Evolutionary conservation across 306 rosid genomes (phyloP).

Genomic region (Casuarina cunninghamiana): DNA sequence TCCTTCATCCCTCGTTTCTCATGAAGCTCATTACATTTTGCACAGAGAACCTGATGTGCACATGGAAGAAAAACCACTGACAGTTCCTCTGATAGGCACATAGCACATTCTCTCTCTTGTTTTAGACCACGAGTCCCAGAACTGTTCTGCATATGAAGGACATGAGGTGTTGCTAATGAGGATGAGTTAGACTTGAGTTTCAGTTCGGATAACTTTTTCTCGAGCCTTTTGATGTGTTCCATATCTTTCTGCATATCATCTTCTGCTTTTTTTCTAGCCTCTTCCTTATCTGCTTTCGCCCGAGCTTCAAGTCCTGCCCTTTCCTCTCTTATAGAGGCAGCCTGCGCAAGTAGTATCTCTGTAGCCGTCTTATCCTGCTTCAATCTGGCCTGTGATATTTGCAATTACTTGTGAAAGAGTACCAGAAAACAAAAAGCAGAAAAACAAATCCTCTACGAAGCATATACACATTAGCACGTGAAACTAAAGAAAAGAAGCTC

Average conservation of each 20-base stretch:
- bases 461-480: slow-evolving; percentile 21
- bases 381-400: slow-evolving; percentile 46
- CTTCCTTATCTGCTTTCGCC: slow-evolving; percentile 46
- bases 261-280: slow-evolving; percentile 47
- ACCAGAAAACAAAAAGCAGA: slow-evolving; percentile 4
- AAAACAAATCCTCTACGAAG: slow-evolving; percentile 5
- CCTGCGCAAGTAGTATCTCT: slow-evolving; percentile 49
- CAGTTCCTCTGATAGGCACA: slow-evolving; percentile 72
- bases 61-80: slow-evolving; percentile 71
- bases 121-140: slow-evolving; percentile 33
- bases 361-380: slow-evolving; percentile 42
- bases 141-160: slow-evolving; percentile 10
- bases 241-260: slow-evolving; percentile 35
- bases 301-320: slow-evolving; percentile 39
- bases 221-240: slow-evolving; percentile 47
- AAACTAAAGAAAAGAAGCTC: not conserved
- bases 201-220: slow-evolving; percentile 41
- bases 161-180: slow-evolving; percentile 42
- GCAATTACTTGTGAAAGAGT: slow-evolving; percentile 13
- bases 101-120: slow-evolving; percentile 67
- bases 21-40: slow-evolving; percentile 61
- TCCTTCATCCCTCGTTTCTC: slow-evolving; percentile 68
- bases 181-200: slow-evolving; percentile 37
- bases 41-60: slow-evolving; percentile 65
- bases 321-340: slow-evolving; percentile 45